These are phyloP conservation scores for Eleusine indica DNA, from an alignment of 176 grass and related monocot species.

Conservation along the genomic window DNA sequence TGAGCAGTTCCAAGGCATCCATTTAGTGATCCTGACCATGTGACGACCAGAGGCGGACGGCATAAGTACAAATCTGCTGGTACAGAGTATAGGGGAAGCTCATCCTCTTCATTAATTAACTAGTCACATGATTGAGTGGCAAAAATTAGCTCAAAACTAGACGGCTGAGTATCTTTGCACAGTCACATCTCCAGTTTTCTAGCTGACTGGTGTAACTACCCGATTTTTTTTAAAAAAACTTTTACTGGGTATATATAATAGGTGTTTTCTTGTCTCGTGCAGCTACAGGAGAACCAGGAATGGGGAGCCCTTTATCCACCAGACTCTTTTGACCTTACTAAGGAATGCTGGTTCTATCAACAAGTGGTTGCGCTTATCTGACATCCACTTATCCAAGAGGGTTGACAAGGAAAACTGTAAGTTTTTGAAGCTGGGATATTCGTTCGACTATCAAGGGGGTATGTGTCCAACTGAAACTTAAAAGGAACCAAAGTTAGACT, in stretches of 20 bases:
- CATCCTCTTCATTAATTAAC: background rate
- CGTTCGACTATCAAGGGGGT: no score
- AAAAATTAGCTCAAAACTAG: background rate
- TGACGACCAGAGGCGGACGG: background rate
- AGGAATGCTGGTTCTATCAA: background rate
- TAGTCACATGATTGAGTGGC: background rate
- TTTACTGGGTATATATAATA: background rate
- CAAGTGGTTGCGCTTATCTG: background rate
- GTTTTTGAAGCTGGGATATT: no score
- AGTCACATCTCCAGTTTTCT: background rate
- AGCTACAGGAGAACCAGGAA: background rate
- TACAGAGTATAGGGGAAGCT: background rate
- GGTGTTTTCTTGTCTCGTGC: background rate
- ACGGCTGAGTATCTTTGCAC: background rate
- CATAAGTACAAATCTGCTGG: slow-evolving; percentile 8
- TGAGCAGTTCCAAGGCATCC: background rate
- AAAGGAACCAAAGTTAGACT: no score
- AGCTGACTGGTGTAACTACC: background rate
- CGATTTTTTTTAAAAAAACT: background rate
- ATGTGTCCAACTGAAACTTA: no score
- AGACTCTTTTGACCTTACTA: background rate
- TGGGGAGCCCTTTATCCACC: background rate
- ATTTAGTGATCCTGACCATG: background rate
- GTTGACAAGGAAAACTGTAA: background rate
- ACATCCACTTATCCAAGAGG: background rate